Percentiles rank a stretch among this genome's conserved stretches.
These are phyloP conservation scores for Phytophthora sojae DNA, from an alignment of 352 stramenopile genomes.

Conservation along the genomic window DNA sequence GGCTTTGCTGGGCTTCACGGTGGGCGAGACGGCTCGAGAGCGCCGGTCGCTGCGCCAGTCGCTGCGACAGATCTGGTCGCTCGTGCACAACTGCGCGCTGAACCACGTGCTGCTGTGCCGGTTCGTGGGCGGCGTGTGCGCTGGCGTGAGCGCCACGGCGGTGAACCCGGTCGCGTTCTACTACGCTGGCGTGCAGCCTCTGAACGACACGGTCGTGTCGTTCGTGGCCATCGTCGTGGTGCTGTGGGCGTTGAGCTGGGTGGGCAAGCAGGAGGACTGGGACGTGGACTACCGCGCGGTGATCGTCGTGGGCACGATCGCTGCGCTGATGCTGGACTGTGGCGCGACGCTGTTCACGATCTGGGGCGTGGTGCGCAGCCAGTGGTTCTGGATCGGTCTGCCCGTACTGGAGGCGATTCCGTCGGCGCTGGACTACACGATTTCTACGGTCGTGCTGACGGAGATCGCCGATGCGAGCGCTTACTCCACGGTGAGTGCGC, in stretches of 20 bases:
- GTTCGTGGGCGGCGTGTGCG: constrained; percentile 51
- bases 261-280: constrained; percentile 48
- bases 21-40: constrained; percentile 23
- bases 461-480: constrained; percentile 56
- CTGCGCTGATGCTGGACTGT: constrained; percentile 50
- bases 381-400: constrained; percentile 75
- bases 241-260: constrained; percentile 36
- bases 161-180: constrained; percentile 57
- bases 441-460: constrained; percentile 52
- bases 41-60: constrained; percentile 35
- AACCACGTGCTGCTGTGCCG: constrained; percentile 51
- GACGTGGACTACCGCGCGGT: constrained; percentile 49
- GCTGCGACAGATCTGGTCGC: constrained; percentile 39
- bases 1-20: constrained; percentile 36
- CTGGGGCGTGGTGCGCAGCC: constrained; percentile 66
- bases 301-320: constrained; percentile 43
- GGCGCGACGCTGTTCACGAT: constrained; percentile 59
- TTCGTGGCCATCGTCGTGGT: constrained; percentile 49
- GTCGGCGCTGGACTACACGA: constrained; percentile 60
- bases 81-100: constrained; percentile 48
- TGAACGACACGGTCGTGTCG: constrained; percentile 66
- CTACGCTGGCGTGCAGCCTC: constrained; percentile 57
- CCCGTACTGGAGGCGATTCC: constrained; percentile 64
- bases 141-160: constrained; percentile 48
- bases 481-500: constrained; percentile 30